Evolutionary conservation across 352 stramenopile species (phyloP).

Genomic region (Hyphochytrium catenoides): DNA sequence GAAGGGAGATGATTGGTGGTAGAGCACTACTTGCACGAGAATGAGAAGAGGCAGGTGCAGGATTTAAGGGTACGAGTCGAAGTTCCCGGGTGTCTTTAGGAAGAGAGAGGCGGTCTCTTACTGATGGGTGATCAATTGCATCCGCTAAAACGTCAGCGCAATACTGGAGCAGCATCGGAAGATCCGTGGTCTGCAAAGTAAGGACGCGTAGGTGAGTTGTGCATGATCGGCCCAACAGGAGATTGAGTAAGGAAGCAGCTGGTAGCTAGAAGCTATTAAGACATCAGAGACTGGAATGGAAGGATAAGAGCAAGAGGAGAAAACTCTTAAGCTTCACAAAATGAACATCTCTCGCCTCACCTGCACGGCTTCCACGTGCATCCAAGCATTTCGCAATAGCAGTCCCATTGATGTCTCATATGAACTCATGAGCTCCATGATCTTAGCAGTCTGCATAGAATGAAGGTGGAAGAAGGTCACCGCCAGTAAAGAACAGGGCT

Average conservation of each 20-base stretch:
- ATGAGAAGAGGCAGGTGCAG: conserved; percentile 5
- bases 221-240: too few relatives aligned
- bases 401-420: conserved; percentile 67
- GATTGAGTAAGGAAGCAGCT: too few relatives aligned
- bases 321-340: too few relatives aligned
- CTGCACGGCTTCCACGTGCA: conserved; percentile 61
- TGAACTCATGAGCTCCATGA: conserved; percentile 35
- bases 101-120: too few relatives aligned
- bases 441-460: conserved; percentile 20
- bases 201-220: too few relatives aligned
- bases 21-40: conserved; percentile 23
- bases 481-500: not conserved
- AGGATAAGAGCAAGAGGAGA: not conserved
- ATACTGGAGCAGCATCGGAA: conserved; percentile 64
- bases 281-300: not conserved
- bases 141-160: conserved; percentile 44
- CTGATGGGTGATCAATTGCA: conserved; percentile 4
- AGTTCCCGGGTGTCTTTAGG: conserved; percentile 30
- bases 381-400: conserved; percentile 65
- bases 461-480: not conserved
- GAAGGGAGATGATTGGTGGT: conserved; percentile 36
- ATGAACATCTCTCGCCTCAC: too few relatives aligned
- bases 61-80: not conserved
- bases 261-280: too few relatives aligned
- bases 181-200: conserved; percentile 39